Percentiles rank a stretch among this genome's conserved stretches.
Conservation (phyloP, 768 basidiomycete genomes). For the Serendipita sp. region DNA sequence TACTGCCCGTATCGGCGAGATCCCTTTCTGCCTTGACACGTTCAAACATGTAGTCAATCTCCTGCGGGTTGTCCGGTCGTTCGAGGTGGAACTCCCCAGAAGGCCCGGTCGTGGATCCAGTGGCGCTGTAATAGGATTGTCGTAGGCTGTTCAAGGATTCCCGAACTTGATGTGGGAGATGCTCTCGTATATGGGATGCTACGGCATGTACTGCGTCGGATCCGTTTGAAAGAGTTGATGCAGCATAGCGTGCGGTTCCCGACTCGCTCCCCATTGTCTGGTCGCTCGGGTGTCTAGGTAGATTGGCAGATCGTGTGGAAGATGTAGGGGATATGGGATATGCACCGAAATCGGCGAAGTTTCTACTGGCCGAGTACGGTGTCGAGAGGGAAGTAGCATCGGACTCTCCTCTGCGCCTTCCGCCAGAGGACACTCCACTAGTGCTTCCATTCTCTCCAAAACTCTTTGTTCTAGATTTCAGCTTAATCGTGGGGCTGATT, state of each 20-base stretch:
- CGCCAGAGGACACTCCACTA: background rate
- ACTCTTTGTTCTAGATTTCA: background rate
- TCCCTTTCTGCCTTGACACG: slow-evolving; percentile 58
- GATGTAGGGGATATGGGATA: background rate
- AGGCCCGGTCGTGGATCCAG: slow-evolving; percentile 12
- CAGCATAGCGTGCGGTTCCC: background rate
- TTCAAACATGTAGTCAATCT: slow-evolving; percentile 70
- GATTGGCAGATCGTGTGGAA: background rate
- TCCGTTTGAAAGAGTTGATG: background rate
- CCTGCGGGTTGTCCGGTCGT: slow-evolving; percentile 57
- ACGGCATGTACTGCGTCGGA: background rate
- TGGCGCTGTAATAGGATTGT: background rate
- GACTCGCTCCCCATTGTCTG: background rate
- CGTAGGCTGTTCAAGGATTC: background rate
- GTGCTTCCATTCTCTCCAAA: background rate
- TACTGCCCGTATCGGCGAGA: slow-evolving; percentile 39
- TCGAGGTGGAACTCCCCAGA: slow-evolving; percentile 56
- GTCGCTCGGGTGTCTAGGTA: background rate
- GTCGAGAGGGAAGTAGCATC: background rate
- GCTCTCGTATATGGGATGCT: background rate
- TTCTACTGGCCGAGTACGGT: background rate
- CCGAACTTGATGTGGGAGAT: background rate
- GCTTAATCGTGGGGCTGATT: background rate
- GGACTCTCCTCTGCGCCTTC: background rate
- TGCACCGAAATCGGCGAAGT: background rate